Conservation (phyloP, 179 eudicot species). For the Spinacia oleracea region DNA sequence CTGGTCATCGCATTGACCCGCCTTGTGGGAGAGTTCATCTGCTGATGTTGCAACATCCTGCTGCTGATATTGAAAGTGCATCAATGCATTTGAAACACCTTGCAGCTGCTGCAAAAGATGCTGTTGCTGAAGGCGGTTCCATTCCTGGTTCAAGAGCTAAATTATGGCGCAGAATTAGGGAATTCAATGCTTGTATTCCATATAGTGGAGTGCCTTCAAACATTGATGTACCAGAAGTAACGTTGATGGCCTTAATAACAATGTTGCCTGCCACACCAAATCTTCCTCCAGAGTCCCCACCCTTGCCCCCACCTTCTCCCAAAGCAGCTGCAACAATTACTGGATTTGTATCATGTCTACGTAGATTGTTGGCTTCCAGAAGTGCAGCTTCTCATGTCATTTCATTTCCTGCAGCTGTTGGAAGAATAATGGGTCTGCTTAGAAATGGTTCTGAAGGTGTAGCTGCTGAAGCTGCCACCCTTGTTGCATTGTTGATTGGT, state of each 20-base stretch:
- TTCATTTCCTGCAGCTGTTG: constrained; percentile 99
- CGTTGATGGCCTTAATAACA: constrained; percentile 96
- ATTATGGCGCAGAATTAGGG: constrained; percentile 97
- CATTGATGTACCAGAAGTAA: constrained; percentile 95
- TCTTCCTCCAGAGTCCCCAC: constrained; percentile 92
- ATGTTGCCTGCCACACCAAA: constrained; percentile 96
- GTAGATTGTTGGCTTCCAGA: constrained; percentile 81
- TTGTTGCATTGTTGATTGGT: constrained; percentile 93
- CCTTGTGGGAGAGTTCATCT: constrained; percentile 87
- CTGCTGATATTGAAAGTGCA: constrained; percentile 69
- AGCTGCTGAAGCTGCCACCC: constrained; percentile 89
- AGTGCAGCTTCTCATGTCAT: constrained; percentile 98
- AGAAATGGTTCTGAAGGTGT: constrained; percentile 99
- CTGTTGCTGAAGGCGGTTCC: constrained; percentile 96
- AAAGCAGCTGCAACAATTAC: constrained; percentile 99
- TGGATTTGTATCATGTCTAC: constrained; percentile 86
- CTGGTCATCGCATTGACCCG: constrained; percentile 99
- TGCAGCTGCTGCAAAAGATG: constrained; percentile 97
- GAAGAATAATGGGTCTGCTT: constrained; percentile 95
- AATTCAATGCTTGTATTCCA: constrained; percentile 91
- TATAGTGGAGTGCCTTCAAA: constrained; percentile 85
- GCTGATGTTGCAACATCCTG: constrained; percentile 46
- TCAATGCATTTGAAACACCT: constrained; percentile 88
- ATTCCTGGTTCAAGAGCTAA: constrained; percentile 98
- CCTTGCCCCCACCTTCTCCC: constrained; percentile 97